Conservation (phyloP, 768 basidiomycete species). For the Boletales sp. region DNA sequence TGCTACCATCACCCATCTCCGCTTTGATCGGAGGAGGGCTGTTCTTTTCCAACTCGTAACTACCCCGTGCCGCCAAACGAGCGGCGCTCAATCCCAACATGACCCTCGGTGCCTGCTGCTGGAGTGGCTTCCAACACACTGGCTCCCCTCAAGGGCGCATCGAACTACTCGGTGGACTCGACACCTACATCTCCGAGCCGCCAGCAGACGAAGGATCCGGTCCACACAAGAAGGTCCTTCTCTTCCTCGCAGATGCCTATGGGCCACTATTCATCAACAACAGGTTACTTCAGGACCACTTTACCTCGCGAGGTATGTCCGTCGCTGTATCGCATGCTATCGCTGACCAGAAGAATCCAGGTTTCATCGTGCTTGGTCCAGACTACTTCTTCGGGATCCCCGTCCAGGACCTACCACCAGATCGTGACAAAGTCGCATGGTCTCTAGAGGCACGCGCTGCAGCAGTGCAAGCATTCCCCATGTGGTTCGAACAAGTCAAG, state of each 20-base stretch:
- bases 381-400: slow-evolving; percentile 62
- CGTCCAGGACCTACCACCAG: slow-evolving; percentile 35
- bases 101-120: slow-evolving; percentile 49
- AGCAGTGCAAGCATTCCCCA: slow-evolving; percentile 40
- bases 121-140: slow-evolving; percentile 44
- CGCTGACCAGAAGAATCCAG: slow-evolving; percentile 26
- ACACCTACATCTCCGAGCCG: slow-evolving; percentile 56
- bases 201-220: slow-evolving; percentile 15
- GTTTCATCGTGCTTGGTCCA: slow-evolving; percentile 53
- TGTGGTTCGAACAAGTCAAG: slow-evolving; percentile 50
- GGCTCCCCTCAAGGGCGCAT: slow-evolving; percentile 45
- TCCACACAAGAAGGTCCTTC: slow-evolving; percentile 40
- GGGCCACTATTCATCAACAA: slow-evolving; percentile 56
- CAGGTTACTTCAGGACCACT: slow-evolving; percentile 58
- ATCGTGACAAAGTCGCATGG: slow-evolving; percentile 41
- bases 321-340: neutral
- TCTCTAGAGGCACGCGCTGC: slow-evolving; percentile 30
- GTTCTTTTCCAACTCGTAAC: too few relatives aligned
- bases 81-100: slow-evolving; percentile 4
- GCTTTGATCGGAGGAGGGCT: too few relatives aligned
- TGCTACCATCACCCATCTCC: too few relatives aligned
- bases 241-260: slow-evolving; percentile 56
- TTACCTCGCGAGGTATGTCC: slow-evolving; percentile 49
- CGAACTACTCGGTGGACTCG: slow-evolving; percentile 42
- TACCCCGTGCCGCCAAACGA: neutral